Percentiles rank a stretch among this genome's conserved stretches.
These are phyloP conservation scores for Apium graveolens DNA, from an alignment of 129 eudicot genomes.

Conservation along the genomic window DNA sequence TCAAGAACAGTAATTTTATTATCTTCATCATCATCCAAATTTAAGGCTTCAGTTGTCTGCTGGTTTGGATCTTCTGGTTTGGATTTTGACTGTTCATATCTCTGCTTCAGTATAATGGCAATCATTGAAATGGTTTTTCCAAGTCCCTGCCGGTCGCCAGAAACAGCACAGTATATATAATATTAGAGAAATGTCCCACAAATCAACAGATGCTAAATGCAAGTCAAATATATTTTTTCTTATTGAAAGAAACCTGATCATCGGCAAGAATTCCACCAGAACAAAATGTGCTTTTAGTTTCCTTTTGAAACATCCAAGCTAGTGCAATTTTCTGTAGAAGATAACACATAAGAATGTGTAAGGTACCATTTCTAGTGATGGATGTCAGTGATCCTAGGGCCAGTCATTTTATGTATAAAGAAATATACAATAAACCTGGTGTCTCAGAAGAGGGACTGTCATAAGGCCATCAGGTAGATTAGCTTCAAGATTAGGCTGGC, in stretches of 20 bases:
- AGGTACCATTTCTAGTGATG: background rate
- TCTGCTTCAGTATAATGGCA: conserved; percentile 73
- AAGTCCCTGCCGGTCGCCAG: conserved; percentile 78
- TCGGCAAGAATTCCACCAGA: conserved; percentile 95
- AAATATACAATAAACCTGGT: conserved; percentile 50
- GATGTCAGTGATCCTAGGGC: background rate
- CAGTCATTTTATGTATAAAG: background rate
- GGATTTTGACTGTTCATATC: conserved; percentile 30
- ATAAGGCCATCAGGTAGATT: conserved; percentile 57
- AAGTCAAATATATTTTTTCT: background rate
- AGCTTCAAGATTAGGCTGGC: conserved; percentile 50
- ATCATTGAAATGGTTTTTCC: conserved; percentile 91
- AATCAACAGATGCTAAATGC: background rate
- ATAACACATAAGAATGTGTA: background rate
- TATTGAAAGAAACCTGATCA: conserved; percentile 56
- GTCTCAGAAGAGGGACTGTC: conserved; percentile 77
- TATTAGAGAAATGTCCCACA: background rate
- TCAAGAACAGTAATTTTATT: conserved; percentile 26
- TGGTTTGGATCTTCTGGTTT: conserved; percentile 30
- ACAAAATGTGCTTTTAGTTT: conserved; percentile 48
- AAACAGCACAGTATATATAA: conserved; percentile 7
- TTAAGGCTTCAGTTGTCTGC: conserved; percentile 47
- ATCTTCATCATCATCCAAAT: conserved; percentile 77
- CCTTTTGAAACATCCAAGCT: conserved; percentile 86
- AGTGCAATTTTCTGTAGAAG: conserved; percentile 71